These are phyloP conservation scores for Colletotrichum eremochloae DNA, from an alignment of 2,329 filamentous ascomycete genomes.

Conservation along the genomic window DNA sequence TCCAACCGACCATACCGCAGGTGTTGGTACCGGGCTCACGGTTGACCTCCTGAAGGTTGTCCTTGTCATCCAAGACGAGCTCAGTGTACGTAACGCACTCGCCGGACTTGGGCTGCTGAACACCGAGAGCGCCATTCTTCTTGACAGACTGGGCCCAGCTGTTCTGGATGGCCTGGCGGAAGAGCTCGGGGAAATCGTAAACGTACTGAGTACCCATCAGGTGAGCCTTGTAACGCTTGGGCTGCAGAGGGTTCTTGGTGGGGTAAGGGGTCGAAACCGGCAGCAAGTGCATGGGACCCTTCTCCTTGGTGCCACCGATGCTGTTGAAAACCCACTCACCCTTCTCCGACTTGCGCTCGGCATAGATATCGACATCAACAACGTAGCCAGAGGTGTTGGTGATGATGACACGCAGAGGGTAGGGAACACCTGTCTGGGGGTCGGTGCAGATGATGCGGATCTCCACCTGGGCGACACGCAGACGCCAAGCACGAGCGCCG, in stretches of 20 bases:
- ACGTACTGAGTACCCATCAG: slow-evolving; percentile 99
- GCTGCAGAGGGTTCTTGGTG: slow-evolving; percentile 98
- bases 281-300: slow-evolving; percentile 94
- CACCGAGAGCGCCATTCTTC: slow-evolving; percentile 78
- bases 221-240: slow-evolving; percentile 99
- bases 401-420: slow-evolving; percentile 95
- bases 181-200: slow-evolving; percentile 99
- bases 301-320: slow-evolving; percentile 94
- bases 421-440: slow-evolving; percentile 83
- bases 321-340: slow-evolving; percentile 99
- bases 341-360: slow-evolving; percentile 97
- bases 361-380: slow-evolving; percentile 97
- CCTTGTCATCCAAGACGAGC: slow-evolving; percentile 93
- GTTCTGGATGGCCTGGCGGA: slow-evolving; percentile 98
- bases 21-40: slow-evolving; percentile 95
- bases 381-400: slow-evolving; percentile 99
- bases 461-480: slow-evolving; percentile 96
- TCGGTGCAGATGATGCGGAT: slow-evolving; percentile 99
- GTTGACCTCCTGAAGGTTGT: slow-evolving; percentile 92
- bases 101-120: slow-evolving; percentile 86
- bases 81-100: slow-evolving; percentile 96
- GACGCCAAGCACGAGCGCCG: slow-evolving; percentile 92
- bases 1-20: slow-evolving; percentile 98
- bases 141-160: slow-evolving; percentile 84
- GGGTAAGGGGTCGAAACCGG: slow-evolving; percentile 93